phyloP scores from a whole-genome alignment of 768 basidiomycete species.

The Russula lepida region DNA sequence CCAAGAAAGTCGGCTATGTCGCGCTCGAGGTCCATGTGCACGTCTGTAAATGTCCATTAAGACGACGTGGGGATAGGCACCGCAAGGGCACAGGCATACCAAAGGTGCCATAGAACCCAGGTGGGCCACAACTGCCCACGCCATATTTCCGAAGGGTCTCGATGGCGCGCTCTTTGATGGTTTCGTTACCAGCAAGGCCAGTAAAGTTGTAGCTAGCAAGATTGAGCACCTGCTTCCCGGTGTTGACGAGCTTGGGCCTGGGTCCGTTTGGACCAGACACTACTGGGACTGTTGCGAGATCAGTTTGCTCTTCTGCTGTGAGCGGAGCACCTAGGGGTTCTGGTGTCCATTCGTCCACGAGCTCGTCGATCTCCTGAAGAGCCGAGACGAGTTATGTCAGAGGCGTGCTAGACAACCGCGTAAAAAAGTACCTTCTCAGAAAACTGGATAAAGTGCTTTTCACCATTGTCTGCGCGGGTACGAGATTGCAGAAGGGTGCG shows the following conservation, averaged over 20 bases:
- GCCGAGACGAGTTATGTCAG: background rate
- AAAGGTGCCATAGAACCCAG: slow-evolving; percentile 94
- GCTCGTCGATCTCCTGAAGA: slow-evolving; percentile 85
- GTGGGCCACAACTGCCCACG: slow-evolving; percentile 90
- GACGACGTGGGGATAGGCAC: background rate
- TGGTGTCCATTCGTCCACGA: slow-evolving; percentile 92
- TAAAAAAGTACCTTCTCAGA: slow-evolving; percentile 61
- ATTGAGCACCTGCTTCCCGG: slow-evolving; percentile 72
- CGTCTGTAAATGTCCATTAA: slow-evolving; percentile 45
- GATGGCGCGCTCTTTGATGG: slow-evolving; percentile 77
- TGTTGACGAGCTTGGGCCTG: slow-evolving; percentile 66
- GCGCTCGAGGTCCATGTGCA: slow-evolving; percentile 82
- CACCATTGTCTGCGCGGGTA: slow-evolving; percentile 75
- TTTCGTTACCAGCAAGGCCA: slow-evolving; percentile 81
- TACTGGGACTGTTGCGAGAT: slow-evolving; percentile 68
- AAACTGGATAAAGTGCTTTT: slow-evolving; percentile 86
- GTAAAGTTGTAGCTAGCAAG: slow-evolving; percentile 88
- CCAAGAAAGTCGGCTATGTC: slow-evolving; percentile 89
- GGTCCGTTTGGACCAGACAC: slow-evolving; percentile 75
- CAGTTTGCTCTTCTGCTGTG: slow-evolving; percentile 47
- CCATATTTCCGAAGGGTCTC: slow-evolving; percentile 85
- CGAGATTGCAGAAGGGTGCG: slow-evolving; percentile 85
- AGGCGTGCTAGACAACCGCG: background rate
- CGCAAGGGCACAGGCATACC: slow-evolving; percentile 42
- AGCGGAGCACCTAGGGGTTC: slow-evolving; percentile 70